Percentiles rank a stretch among this genome's conserved stretches.
Conservation (phyloP, 2,329 filamentous ascomycete species). For the Penicillium paneum region DNA sequence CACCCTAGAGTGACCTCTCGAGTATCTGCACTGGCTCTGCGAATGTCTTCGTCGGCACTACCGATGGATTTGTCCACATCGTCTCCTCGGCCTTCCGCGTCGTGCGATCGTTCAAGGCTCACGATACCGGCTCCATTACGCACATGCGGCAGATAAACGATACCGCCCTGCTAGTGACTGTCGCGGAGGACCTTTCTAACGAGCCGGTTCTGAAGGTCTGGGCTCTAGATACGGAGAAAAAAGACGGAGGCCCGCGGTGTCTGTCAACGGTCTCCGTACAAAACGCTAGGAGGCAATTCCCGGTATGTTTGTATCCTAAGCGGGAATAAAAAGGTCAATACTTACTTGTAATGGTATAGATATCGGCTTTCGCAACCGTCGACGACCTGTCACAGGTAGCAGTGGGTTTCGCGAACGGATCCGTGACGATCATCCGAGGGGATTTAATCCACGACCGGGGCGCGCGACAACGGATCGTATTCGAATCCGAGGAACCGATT, state of each 20-base stretch:
- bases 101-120: constrained; percentile 79
- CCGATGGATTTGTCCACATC: constrained; percentile 82
- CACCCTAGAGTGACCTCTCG: constrained; percentile 64
- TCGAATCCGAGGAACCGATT: constrained; percentile 94
- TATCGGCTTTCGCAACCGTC: constrained; percentile 83
- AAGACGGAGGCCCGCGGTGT: constrained; percentile 83
- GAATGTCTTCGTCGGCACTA: constrained; percentile 82
- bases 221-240: constrained; percentile 94
- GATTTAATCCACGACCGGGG: constrained; percentile 94
- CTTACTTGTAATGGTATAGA: constrained; percentile 20
- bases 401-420: constrained; percentile 91
- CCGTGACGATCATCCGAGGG: constrained; percentile 87
- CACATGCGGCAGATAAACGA: constrained; percentile 90
- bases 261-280: constrained; percentile 80
- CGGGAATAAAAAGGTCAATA: no score
- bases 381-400: constrained; percentile 89
- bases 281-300: constrained; percentile 89
- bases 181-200: constrained; percentile 76
- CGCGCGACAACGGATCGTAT: constrained; percentile 88
- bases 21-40: constrained; percentile 83
- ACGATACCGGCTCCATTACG: constrained; percentile 72
- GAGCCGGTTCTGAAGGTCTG: constrained; percentile 95
- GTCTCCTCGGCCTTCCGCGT: constrained; percentile 85
- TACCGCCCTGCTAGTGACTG: constrained; percentile 78
- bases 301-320: constrained; percentile 52